phyloP scores from a whole-genome alignment of 768 basidiomycete species.

The Pholiota conissans region DNA sequence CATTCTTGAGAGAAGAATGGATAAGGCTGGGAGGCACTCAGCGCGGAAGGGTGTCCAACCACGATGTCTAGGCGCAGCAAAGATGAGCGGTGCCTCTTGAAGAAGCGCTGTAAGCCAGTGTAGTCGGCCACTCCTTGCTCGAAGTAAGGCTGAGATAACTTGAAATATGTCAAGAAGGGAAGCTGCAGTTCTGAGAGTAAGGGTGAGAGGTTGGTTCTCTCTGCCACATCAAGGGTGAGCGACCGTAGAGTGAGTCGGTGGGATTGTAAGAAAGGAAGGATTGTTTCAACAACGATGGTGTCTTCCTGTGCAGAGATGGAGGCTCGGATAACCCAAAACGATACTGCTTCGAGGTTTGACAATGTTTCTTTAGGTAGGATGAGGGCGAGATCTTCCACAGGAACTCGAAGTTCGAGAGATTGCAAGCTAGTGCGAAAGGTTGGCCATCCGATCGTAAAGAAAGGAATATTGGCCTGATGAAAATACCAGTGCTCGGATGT shows the following conservation, averaged over 20 bases:
- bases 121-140: constrained; percentile 14
- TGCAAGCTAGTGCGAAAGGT: constrained; percentile 20
- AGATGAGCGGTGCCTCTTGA: constrained; percentile 17
- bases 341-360: constrained; percentile 17
- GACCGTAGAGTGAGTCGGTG: constrained; percentile 17
- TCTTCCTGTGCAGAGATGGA: constrained; percentile 14
- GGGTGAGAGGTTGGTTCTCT: constrained; percentile 16
- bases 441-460: constrained; percentile 19
- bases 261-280: constrained; percentile 25
- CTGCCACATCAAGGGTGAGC: constrained; percentile 11
- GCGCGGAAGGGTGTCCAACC: background rate
- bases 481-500: constrained; percentile 9
- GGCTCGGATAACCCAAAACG: constrained; percentile 17
- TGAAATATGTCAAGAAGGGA: constrained; percentile 18
- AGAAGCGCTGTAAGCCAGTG: constrained; percentile 19
- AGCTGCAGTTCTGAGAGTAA: constrained; percentile 17
- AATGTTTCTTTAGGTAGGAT: constrained; percentile 13
- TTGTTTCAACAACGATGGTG: constrained; percentile 8
- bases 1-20: constrained; percentile 13
- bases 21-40: constrained; percentile 1
- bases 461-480: background rate
- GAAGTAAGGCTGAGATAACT: constrained; percentile 16
- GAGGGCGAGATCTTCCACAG: constrained; percentile 20
- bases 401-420: constrained; percentile 18
- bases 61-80: constrained; percentile 16